phyloP scores from a whole-genome alignment of 2,329 filamentous ascomycete species.

The Clonostachys rhizophaga region DNA sequence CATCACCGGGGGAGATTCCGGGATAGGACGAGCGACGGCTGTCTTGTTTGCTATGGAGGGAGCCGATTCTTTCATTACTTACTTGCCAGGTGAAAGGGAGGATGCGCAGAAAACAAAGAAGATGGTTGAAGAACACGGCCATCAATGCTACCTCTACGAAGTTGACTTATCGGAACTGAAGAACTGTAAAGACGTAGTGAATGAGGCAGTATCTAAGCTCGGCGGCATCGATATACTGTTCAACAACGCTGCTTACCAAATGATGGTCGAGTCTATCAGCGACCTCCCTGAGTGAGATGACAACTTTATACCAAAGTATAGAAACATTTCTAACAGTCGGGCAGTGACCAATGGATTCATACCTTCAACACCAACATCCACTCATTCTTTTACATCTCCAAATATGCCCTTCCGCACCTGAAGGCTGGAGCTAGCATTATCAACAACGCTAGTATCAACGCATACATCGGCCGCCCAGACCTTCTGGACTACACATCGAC shows the following conservation, averaged over 20 bases:
- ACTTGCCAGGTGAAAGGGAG: constrained; percentile 69
- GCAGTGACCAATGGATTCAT: constrained; percentile 65
- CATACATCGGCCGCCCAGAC: constrained; percentile 75
- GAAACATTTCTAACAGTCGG: too few species aligned
- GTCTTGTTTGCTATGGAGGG: constrained; percentile 80
- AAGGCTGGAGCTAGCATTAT: constrained; percentile 71
- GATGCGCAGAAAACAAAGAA: constrained; percentile 73
- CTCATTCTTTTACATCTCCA: constrained; percentile 74
- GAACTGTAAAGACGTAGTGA: constrained; percentile 66
- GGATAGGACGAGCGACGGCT: constrained; percentile 72
- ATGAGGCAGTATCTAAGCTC: constrained; percentile 61
- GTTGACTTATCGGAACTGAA: constrained; percentile 60
- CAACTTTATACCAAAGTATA: too few species aligned
- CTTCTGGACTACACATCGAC: constrained; percentile 79
- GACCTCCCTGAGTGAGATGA: constrained; percentile 53
- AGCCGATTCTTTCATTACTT: constrained; percentile 67
- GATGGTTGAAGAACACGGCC: constrained; percentile 62
- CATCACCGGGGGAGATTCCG: constrained; percentile 77
- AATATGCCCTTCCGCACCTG: constrained; percentile 74
- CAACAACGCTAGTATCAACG: constrained; percentile 82
- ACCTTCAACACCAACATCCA: constrained; percentile 85
- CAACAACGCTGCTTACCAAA: constrained; percentile 69
- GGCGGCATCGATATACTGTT: constrained; percentile 69
- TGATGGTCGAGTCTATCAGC: constrained; percentile 66
- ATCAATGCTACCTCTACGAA: constrained; percentile 58